phyloP scores from a whole-genome alignment of 163 green algal genomes.

The Dunaliella salina region DNA sequence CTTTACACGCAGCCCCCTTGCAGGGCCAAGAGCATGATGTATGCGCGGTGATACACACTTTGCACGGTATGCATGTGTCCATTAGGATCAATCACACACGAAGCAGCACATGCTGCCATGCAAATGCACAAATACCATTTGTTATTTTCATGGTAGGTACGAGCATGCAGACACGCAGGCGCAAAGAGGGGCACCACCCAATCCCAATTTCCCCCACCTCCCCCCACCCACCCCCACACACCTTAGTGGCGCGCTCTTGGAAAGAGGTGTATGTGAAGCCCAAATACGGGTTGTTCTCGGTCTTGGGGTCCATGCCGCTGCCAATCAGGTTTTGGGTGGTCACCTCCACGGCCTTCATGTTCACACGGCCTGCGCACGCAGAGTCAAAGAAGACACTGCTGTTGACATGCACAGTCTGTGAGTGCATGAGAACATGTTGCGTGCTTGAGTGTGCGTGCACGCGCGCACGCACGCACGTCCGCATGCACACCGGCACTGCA shows the following conservation, averaged over 20 bases:
- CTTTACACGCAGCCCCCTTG: too few species aligned
- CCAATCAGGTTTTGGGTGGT: constrained; percentile 97
- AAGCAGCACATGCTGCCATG: too few species aligned
- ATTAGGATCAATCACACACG: too few species aligned
- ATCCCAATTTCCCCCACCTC: neutral
- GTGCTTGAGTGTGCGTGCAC: neutral
- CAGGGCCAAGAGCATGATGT: too few species aligned
- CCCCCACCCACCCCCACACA: constrained; percentile 11
- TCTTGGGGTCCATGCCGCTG: constrained; percentile 96
- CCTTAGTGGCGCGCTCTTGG: constrained; percentile 95
- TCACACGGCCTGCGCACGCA: constrained; percentile 53
- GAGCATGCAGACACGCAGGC: neutral
- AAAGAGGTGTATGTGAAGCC: constrained; percentile 97
- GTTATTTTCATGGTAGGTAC: too few species aligned
- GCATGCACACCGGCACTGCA: too few species aligned
- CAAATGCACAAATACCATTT: too few species aligned
- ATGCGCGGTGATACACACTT: too few species aligned
- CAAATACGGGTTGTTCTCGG: constrained; percentile 99
- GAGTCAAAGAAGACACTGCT: too few species aligned
- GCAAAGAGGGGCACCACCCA: neutral
- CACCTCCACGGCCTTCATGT: constrained; percentile 89
- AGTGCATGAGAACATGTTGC: constrained; percentile 59
- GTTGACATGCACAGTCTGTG: too few species aligned
- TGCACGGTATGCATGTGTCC: too few species aligned
- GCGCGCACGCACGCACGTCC: too few species aligned